Evolutionary conservation across 2,329 filamentous ascomycete genomes (phyloP).

Genomic region (Curvularia eragrostidis): DNA sequence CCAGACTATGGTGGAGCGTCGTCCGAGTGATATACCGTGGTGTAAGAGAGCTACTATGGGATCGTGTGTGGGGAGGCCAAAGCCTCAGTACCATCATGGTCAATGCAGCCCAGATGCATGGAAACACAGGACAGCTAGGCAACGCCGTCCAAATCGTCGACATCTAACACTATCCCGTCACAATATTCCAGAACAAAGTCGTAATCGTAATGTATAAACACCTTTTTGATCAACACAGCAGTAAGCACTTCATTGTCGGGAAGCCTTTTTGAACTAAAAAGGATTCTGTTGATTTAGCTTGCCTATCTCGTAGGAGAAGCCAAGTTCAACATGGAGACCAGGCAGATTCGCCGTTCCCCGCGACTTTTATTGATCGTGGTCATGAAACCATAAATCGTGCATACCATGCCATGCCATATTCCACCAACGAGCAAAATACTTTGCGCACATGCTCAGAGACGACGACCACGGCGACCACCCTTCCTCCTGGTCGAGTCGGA

Average conservation of each 20-base stretch:
- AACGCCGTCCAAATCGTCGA: conserved; percentile 55
- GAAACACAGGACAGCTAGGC: conserved; percentile 56
- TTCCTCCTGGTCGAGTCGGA: conserved; percentile 99
- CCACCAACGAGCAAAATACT: conserved; percentile 47
- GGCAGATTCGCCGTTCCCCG: conserved; percentile 49
- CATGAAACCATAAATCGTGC: conserved; percentile 47
- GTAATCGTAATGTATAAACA: conserved; percentile 39
- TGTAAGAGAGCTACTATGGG: conserved; percentile 64
- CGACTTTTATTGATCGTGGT: conserved; percentile 47
- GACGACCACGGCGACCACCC: conserved; percentile 99
- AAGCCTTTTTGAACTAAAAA: conserved; percentile 47
- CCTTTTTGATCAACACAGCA: conserved; percentile 35
- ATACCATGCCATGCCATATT: conserved; percentile 43
- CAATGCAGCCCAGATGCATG: conserved; percentile 65
- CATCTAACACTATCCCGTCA: conserved; percentile 43
- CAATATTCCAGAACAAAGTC: conserved; percentile 25
- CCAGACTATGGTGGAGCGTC: conserved; percentile 59
- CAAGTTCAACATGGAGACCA: conserved; percentile 52
- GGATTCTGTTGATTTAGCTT: conserved; percentile 49
- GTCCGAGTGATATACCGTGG: conserved; percentile 61
- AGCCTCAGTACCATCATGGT: conserved; percentile 61
- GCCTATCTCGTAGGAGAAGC: conserved; percentile 41
- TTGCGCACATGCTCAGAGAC: conserved; percentile 76
- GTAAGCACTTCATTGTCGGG: conserved; percentile 41
- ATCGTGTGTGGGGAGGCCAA: conserved; percentile 64